These are phyloP conservation scores for Drosera capensis DNA, from an alignment of 148 eudicot species.

Conservation along the genomic window DNA sequence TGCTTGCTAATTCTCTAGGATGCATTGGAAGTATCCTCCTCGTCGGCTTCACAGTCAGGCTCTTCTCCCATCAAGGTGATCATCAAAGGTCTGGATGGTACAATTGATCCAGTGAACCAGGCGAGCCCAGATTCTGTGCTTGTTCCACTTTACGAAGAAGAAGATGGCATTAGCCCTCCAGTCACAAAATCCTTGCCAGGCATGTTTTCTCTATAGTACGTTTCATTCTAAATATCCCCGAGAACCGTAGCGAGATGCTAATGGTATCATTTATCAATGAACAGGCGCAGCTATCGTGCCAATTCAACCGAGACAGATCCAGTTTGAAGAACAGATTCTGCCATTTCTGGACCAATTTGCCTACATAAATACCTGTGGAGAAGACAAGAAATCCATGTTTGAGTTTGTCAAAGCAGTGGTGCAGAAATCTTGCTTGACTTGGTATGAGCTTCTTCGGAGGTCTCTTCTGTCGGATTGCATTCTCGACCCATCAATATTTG, in stretches of 20 bases:
- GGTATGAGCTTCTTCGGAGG: conserved; percentile 59
- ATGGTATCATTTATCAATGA: too few species aligned
- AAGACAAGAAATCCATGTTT: conserved; percentile 53
- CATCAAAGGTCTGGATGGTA: conserved; percentile 19
- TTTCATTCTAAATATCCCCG: too few species aligned
- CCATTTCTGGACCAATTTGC: conserved; percentile 1
- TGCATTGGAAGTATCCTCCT: conserved; percentile 25
- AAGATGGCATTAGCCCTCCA: conserved; percentile 64
- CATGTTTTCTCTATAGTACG: conserved; percentile 7
- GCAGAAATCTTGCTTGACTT: conserved; percentile 57
- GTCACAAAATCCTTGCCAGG: conserved; percentile 30
- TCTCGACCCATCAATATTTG: conserved; percentile 57
- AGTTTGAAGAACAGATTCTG: conserved; percentile 36
- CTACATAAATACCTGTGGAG: conserved; percentile 11
- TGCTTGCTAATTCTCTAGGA: conserved; percentile 52
- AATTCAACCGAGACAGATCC: conserved; percentile 47
- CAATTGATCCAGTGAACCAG: conserved; percentile 34
- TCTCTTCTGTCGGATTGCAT: conserved; percentile 47
- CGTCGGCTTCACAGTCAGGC: conserved; percentile 18
- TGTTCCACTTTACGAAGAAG: conserved; percentile 49
- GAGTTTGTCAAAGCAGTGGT: conserved; percentile 78
- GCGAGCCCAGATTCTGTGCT: conserved; percentile 94
- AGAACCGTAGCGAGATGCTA: too few species aligned
- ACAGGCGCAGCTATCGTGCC: not conserved
- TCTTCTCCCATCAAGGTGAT: conserved; percentile 19